phyloP scores from a whole-genome alignment of 306 rosid species.

The Castanea sativa region DNA sequence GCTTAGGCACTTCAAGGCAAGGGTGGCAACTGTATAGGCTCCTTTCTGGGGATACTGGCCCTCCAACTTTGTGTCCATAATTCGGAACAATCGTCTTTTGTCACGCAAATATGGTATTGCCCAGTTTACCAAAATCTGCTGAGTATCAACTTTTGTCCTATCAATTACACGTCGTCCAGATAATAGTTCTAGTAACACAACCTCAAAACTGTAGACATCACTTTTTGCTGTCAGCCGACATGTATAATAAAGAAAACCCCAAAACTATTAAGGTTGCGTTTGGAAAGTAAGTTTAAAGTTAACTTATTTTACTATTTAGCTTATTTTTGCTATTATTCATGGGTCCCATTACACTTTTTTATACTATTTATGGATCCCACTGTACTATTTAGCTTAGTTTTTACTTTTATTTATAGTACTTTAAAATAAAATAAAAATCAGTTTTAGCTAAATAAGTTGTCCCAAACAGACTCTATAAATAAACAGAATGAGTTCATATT shows the following conservation, averaged over 20 bases:
- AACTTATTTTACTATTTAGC: too few species aligned
- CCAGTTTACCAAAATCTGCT: slow-evolving; percentile 84
- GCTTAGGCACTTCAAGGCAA: slow-evolving; percentile 71
- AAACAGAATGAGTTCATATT: background rate
- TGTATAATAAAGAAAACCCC: slow-evolving; percentile 12
- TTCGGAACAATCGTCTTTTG: slow-evolving; percentile 65
- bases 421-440: background rate
- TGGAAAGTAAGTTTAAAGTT: too few species aligned
- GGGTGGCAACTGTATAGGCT: slow-evolving; percentile 67
- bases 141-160: slow-evolving; percentile 49
- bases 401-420: too few species aligned
- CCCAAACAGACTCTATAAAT: too few species aligned
- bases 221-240: slow-evolving; percentile 85
- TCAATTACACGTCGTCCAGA: slow-evolving; percentile 79
- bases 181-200: slow-evolving; percentile 75
- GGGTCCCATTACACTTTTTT: fast-evolving
- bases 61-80: slow-evolving; percentile 88
- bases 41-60: slow-evolving; percentile 87
- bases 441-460: too few species aligned
- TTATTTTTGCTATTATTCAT: too few species aligned
- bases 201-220: slow-evolving; percentile 89
- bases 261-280: too few species aligned
- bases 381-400: too few species aligned
- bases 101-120: slow-evolving; percentile 78
- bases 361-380: fast-evolving